A percentile compares a stretch with the other conserved stretches of the same genome.
These are phyloP conservation scores for Poa annua DNA, from an alignment of 176 grass and related monocot species.

Conservation along the genomic window DNA sequence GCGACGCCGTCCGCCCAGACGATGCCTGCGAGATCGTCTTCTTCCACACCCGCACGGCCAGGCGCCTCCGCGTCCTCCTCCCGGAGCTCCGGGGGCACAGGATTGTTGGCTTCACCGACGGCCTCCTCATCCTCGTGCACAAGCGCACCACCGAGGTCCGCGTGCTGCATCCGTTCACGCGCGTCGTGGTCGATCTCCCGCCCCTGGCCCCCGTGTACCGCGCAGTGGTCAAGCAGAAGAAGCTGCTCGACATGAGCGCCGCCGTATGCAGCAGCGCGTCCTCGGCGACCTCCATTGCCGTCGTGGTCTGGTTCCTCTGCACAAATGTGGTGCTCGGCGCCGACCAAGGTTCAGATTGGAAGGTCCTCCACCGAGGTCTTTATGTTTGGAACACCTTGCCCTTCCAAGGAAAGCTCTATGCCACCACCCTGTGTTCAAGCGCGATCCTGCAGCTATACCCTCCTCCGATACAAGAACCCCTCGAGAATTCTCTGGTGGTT, in stretches of 20 bases:
- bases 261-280: background rate
- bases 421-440: background rate
- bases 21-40: no score
- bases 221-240: background rate
- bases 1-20: no score
- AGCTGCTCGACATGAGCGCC: background rate
- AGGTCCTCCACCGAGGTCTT: background rate
- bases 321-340: background rate
- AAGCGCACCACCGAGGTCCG: no score
- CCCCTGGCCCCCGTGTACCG: background rate
- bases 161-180: constrained; percentile 36
- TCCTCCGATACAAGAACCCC: background rate
- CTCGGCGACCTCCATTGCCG: background rate
- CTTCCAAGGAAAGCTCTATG: constrained; percentile 15
- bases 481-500: background rate
- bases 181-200: constrained; percentile 12
- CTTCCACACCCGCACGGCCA: no score
- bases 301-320: constrained; percentile 24
- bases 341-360: background rate
- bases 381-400: background rate
- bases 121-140: no score
- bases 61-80: no score
- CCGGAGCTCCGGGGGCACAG: no score
- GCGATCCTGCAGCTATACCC: constrained; percentile 11
- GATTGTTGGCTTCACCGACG: no score